Evolutionary conservation across 441 rosid genomes (phyloP).

Genomic region (Daphne laureola): DNA sequence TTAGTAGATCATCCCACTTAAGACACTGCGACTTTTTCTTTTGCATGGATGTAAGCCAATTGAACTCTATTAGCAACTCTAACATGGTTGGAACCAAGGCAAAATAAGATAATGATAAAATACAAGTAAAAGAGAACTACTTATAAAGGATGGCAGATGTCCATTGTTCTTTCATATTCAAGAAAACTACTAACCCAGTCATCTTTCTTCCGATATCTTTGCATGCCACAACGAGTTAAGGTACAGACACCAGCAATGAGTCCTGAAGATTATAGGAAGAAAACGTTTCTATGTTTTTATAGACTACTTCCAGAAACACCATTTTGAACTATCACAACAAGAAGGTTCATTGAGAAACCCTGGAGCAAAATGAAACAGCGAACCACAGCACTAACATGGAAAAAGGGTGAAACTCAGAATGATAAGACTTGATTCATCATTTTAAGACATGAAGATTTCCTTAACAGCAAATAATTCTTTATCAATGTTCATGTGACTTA

Average conservation of each 20-base stretch:
- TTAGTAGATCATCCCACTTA: too few relatives aligned
- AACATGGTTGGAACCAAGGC: too few relatives aligned
- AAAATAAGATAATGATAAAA: too few relatives aligned
- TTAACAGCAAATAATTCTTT: too few relatives aligned
- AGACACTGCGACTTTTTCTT: too few relatives aligned
- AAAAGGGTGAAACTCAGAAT: background rate
- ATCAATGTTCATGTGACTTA: too few relatives aligned
- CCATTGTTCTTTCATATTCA: background rate
- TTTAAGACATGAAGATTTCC: too few relatives aligned
- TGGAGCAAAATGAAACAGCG: background rate
- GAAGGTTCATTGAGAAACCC: conserved; percentile 3
- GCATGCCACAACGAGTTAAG: conserved; percentile 52
- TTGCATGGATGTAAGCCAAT: too few relatives aligned
- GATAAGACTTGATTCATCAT: background rate
- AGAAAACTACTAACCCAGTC: conserved; percentile 57
- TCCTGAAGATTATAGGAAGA: conserved; percentile 30
- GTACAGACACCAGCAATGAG: conserved; percentile 63
- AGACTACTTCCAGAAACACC: too few relatives aligned
- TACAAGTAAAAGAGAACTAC: too few relatives aligned
- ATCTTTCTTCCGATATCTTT: conserved; percentile 49
- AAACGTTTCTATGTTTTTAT: too few relatives aligned
- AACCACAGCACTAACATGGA: background rate
- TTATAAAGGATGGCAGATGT: background rate
- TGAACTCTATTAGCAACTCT: too few relatives aligned
- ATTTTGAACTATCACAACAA: background rate